A percentile compares a stretch with the other conserved stretches of the same genome.
Conservation (phyloP, 352 stramenopile species). For the Globisporangium canariense region DNA sequence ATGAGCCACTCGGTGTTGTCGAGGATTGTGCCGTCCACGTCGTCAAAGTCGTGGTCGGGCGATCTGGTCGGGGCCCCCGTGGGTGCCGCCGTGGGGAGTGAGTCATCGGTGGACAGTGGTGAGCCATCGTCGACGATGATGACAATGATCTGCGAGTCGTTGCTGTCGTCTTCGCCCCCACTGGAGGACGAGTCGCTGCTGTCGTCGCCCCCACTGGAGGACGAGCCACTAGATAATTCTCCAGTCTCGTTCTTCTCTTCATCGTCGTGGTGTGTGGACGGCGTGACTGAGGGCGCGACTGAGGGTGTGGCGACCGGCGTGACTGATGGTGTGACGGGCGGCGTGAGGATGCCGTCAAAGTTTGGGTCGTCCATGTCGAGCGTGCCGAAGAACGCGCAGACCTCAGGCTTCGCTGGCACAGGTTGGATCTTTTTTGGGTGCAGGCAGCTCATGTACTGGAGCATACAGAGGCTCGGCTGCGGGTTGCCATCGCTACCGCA, state of each 20-base stretch:
- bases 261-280: neutral
- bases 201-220: neutral
- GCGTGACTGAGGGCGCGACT: neutral
- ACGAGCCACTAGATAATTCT: neutral
- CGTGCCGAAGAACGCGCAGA: neutral
- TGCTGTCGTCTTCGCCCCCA: neutral
- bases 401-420: too few relatives aligned
- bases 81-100: too few relatives aligned
- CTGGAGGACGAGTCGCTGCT: neutral
- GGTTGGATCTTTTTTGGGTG: neutral
- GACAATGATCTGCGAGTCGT: too few relatives aligned
- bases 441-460: slow-evolving; percentile 8
- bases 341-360: neutral
- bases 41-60: neutral
- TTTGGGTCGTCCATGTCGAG: neutral
- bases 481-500: slow-evolving; percentile 17
- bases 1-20: neutral
- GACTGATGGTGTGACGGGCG: neutral
- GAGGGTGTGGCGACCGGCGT: neutral
- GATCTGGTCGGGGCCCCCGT: too few relatives aligned
- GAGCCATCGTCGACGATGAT: too few relatives aligned
- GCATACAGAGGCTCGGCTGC: slow-evolving; percentile 18
- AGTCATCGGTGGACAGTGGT: too few relatives aligned
- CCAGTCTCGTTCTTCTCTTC: too few relatives aligned
- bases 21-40: neutral